Base-by-base conservation (phyloP, 805 yeast species). In the Sugiyamaella floridensis region DNA sequence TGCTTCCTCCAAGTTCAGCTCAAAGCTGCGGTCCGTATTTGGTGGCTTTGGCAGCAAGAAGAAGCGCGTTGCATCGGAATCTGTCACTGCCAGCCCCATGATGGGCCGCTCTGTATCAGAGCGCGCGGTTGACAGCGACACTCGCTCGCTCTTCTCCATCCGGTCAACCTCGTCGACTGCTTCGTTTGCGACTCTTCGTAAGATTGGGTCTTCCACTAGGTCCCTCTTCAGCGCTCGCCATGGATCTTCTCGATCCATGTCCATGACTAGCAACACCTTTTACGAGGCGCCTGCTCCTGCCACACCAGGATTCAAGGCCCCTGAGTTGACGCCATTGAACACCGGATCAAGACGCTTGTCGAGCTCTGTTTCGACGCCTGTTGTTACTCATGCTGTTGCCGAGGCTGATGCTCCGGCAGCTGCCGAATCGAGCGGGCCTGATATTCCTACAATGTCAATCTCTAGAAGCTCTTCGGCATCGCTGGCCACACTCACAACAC, bases 151-250 rank as follows among this genome's bases (percentile, higher is more conserved):
- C 16, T 57, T 49, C 52, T 65, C 68, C 5, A 49, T 56, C n/a
- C 52, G 49, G 46, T 64, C 68, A 2, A 55, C 62, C 4, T 55
- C 61, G 15, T 62, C 68, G 4, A 57, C 58, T 5, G 55, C 60
- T n/a, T 63, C 69, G 10, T 51, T 60, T 48, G 56, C 63, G 2
- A 61, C 67, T 1, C 43, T 60, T 34, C 50, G 51, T 26, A 55
- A 57, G 29, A 28, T 53, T 37, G 53, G 54, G 10, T 37, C 28
- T 14, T 48, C 51, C 14, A 51, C 53, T 9, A 54, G 44, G 42
- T 55, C 56, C 10, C 41, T 52, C n/a, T 50, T 55, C 40, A 32
- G 41, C 9, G 12, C 37, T 4, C 37, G 37, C n/a, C 37, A 32
- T 14, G 12, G n/a, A 2, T 11, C n/a, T 14, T 32, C 37, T 32